A percentile compares a stretch with the other conserved stretches of the same genome.
These are phyloP conservation scores for Citrullus mucosospermus DNA, from an alignment of 306 rosid species.

Conservation along the genomic window DNA sequence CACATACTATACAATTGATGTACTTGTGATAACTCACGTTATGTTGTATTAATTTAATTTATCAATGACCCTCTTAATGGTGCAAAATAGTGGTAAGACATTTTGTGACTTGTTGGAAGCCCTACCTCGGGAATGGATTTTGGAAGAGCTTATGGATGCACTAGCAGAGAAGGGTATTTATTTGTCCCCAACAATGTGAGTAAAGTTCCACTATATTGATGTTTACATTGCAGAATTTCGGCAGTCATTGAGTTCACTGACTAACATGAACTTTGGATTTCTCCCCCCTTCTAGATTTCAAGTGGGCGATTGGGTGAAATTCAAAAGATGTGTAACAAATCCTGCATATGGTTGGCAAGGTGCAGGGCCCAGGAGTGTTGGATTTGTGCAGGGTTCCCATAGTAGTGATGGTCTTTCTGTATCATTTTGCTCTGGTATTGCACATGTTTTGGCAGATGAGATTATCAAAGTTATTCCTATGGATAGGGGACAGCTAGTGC, in stretches of 20 bases:
- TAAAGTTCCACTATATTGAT: slow-evolving; percentile 3
- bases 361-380: slow-evolving; percentile 73
- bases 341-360: slow-evolving; percentile 95
- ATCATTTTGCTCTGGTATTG: slow-evolving; percentile 94
- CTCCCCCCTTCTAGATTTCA: slow-evolving; percentile 44
- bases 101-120: slow-evolving; percentile 83
- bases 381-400: slow-evolving; percentile 81
- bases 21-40: neutral
- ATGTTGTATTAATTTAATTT: neutral
- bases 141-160: slow-evolving; percentile 95
- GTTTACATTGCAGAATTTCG: slow-evolving; percentile 2
- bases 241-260: neutral
- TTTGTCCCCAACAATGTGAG: slow-evolving; percentile 69
- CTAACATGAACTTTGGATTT: neutral
- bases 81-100: slow-evolving; percentile 68
- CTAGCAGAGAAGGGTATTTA: slow-evolving; percentile 60
- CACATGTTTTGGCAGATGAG: slow-evolving; percentile 65
- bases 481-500: slow-evolving; percentile 97
- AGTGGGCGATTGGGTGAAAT: slow-evolving; percentile 94
- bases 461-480: slow-evolving; percentile 86
- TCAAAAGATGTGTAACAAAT: slow-evolving; percentile 55
- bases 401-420: slow-evolving; percentile 64
- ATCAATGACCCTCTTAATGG: neutral
- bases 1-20: neutral
- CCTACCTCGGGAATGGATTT: slow-evolving; percentile 93